phyloP scores from a whole-genome alignment of 2,329 filamentous ascomycete species.

The Pseudogymnoascus sp. region DNA sequence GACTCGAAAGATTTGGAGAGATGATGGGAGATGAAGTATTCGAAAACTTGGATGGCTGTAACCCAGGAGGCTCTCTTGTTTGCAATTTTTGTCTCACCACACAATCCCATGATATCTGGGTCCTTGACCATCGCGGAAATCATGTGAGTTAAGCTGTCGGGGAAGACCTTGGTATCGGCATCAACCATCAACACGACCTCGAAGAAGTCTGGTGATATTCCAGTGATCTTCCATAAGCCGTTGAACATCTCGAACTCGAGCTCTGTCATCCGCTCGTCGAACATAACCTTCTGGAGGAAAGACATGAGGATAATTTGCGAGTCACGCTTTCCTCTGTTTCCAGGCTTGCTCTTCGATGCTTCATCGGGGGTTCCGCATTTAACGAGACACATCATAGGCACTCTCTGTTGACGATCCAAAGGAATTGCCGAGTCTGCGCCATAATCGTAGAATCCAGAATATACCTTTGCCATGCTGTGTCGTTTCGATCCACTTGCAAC shows the following conservation, averaged over 20 bases:
- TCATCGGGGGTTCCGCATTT: conserved; percentile 94
- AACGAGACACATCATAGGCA: conserved; percentile 94
- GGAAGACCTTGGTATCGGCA: conserved; percentile 98
- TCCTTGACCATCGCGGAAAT: conserved; percentile 98
- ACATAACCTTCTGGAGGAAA: conserved; percentile 99
- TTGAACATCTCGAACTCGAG: conserved; percentile 99
- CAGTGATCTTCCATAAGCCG: conserved; percentile 95
- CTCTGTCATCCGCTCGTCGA: conserved; percentile 98
- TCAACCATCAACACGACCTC: conserved; percentile 98
- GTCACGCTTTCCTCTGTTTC: conserved; percentile 96
- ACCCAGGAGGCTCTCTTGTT: conserved; percentile 96
- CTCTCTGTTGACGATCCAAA: conserved; percentile 82
- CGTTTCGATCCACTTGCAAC: conserved; percentile 92
- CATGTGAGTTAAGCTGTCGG: conserved; percentile 97
- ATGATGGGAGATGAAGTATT: conserved; percentile 99
- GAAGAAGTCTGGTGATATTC: conserved; percentile 96
- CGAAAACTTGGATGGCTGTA: conserved; percentile 96
- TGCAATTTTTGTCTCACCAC: conserved; percentile 98
- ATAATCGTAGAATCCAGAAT: conserved; percentile 97
- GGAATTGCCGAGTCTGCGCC: conserved; percentile 74
- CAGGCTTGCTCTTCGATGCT: conserved; percentile 72
- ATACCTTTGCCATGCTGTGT: conserved; percentile 99
- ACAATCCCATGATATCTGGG: conserved; percentile 97
- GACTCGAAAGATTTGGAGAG: conserved; percentile 96
- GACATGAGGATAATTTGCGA: conserved; percentile 99